phyloP scores from a whole-genome alignment of 2,329 filamentous ascomycete species.

The Ceratocystis cacaofunesta region DNA sequence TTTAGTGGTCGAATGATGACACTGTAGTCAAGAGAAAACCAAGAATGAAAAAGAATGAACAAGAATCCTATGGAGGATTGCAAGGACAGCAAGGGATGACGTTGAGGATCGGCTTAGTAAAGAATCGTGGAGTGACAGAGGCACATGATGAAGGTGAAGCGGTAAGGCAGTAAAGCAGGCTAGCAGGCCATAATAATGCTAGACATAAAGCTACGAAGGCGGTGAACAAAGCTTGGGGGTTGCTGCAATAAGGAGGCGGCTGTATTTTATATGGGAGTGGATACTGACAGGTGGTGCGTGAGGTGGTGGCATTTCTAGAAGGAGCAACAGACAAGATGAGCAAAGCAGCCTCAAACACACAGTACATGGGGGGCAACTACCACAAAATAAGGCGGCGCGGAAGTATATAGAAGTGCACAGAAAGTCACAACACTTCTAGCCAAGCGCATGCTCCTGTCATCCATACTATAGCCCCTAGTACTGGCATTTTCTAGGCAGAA shows the following conservation, averaged over 20 bases:
- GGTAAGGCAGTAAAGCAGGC: background rate
- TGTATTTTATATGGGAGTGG: background rate
- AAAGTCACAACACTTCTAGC: background rate
- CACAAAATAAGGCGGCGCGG: background rate
- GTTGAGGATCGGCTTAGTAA: background rate
- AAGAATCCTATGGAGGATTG: background rate
- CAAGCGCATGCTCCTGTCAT: background rate
- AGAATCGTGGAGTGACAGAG: background rate
- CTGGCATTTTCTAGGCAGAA: background rate
- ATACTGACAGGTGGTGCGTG: background rate
- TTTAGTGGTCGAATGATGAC: too few species aligned
- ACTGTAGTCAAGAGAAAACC: too few species aligned
- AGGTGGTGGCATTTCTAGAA: background rate
- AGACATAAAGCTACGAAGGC: background rate
- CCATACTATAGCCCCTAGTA: too few species aligned
- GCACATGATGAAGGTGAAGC: background rate
- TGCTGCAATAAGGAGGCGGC: background rate
- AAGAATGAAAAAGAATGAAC: background rate
- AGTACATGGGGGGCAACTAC: background rate
- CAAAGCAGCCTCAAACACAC: background rate
- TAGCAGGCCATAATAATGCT: background rate
- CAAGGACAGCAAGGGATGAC: background rate
- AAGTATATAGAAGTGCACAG: background rate
- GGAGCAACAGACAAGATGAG: slow-evolving; percentile 1
- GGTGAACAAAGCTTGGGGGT: background rate